Evolutionary conservation across 331 rosid species (phyloP), one percentile per base, ranked within the genome.

Genomic region (Ulmus americana): DNA sequence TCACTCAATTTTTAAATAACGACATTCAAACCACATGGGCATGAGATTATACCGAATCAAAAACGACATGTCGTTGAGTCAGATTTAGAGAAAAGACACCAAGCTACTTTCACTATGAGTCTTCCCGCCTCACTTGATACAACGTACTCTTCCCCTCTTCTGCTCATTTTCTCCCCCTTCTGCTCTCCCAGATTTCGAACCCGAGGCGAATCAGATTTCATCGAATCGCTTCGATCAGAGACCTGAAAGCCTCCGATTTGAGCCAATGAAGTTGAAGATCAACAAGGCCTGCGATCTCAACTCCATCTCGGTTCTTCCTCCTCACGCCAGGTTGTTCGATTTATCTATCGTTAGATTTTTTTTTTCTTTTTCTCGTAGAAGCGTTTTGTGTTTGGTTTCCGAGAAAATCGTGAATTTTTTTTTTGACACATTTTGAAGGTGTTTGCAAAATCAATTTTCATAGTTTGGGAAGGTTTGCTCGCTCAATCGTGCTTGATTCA

Each of bases 231-330:
- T 20, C 22, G 57, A 12, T 44, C 65, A 40, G 13, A 16, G 38
- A 60, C 62, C 64, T 65, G 65, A 1, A 53, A 42, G 13, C 44
- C 70, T 14, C 61, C 12, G 59, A 45, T 53, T 54, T 65, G 13
- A 69, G 64, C 35, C 39, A 60, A 84, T 79, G 79, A 77, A 80
- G 79, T 72, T 94, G 82, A 90, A 83, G 85, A 94, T 94, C 67
- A 94, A 94, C 81, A 94, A 87, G 76, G 96, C 86, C 69, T 79
- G 82, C 70, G 99, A 94, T 82, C 82, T 94, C 77, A 74, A 76
- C 75, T 85, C 96, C 68, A 87, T 94, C 76, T 89, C 98, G 15
- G 95, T 90, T 64, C 87, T 94, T 55, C 91, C 98, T 81, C 97
- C 90, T 57, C 91, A 62, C 51, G 55, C 79, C 48, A 86, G 89